Base-by-base conservation (phyloP, 331 rosid species). In the Rhamnella rubrinervis region DNA sequence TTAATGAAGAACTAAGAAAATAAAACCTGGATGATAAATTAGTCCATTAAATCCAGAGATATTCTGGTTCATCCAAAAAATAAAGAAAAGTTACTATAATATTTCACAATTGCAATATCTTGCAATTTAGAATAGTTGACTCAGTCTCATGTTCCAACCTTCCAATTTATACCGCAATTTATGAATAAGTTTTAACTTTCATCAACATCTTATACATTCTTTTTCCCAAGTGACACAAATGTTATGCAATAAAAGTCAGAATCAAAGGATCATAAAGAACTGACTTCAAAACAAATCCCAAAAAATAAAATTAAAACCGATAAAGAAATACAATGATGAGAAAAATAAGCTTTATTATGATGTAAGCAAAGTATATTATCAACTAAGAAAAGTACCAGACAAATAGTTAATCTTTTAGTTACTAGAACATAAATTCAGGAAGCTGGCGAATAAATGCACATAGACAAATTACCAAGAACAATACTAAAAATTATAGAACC, bases 391-490 rank as follows among this genome's bases (percentile, higher is more conserved):
- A 53, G 8, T 26, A 64, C n/a, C 20, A 70, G 6, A 31, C 18
- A 76, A 73, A 69, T 3, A 40, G 64, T 21, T 3, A 56, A 57
- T 41, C 59, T 50, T 16, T 70, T n/a, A 68, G 60, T 86, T 89
- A 92, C 98, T 96, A 92, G 86, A 92, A 92, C 85, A 89, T 92
- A 66, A 92, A 92, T 80, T 92, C 98, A 35, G 98, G 98, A 80
- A 92, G 98, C 9, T 95, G 79, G 59, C 98, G 92, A 63, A 92
- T 89, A 88, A 92, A 92, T 0, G 98, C n/a, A n/a, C n/a, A n/a
- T n/a, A n/a, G n/a, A n/a, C n/a, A n/a, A n/a, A n/a, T n/a, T n/a
- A n/a, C n/a, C n/a, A n/a, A n/a, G n/a, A n/a, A n/a, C n/a, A n/a
- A n/a, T n/a, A n/a, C n/a, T n/a, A n/a, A n/a, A n/a, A n/a, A n/a